phyloP scores from a whole-genome alignment of 441 rosid species.

The Corymbia citriodora region DNA sequence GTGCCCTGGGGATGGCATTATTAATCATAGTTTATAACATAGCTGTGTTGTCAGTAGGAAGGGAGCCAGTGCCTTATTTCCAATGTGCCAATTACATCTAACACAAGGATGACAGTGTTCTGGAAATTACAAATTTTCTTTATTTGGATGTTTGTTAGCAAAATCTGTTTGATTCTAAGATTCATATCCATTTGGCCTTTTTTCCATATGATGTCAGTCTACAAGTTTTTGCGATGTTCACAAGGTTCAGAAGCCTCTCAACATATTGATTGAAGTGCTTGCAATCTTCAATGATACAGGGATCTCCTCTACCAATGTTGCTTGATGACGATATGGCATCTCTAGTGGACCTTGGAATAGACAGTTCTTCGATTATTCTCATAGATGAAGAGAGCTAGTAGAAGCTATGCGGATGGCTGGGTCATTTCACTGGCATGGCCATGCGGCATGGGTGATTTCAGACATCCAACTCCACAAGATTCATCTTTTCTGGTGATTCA shows the following conservation, averaged over 20 bases:
- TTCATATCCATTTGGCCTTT: not conserved
- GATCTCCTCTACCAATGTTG: conserved; percentile 63
- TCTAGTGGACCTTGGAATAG: conserved; percentile 62
- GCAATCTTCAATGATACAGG: conserved; percentile 30
- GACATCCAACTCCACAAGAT: not conserved
- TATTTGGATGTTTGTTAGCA: not conserved
- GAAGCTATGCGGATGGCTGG: not conserved
- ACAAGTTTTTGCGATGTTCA: not conserved
- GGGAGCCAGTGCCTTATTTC: not conserved
- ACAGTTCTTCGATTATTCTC: conserved; percentile 56
- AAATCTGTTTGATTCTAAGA: not conserved
- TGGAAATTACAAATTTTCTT: not conserved
- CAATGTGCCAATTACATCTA: not conserved
- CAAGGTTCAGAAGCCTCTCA: not conserved
- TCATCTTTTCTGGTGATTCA: not conserved
- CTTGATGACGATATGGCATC: conserved; percentile 84
- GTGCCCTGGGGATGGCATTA: not conserved
- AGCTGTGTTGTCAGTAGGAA: not conserved
- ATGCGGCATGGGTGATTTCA: not conserved
- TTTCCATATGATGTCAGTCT: not conserved
- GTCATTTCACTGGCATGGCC: not conserved
- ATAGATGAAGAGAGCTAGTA: conserved; percentile 59
- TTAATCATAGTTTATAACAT: not conserved
- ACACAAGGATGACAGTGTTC: not conserved
- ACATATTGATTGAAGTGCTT: not conserved